Evolutionary conservation across 2,329 filamentous ascomycete species (phyloP), one percentile per base, ranked within the genome.

Genomic region (Colletotrichum melonis): DNA sequence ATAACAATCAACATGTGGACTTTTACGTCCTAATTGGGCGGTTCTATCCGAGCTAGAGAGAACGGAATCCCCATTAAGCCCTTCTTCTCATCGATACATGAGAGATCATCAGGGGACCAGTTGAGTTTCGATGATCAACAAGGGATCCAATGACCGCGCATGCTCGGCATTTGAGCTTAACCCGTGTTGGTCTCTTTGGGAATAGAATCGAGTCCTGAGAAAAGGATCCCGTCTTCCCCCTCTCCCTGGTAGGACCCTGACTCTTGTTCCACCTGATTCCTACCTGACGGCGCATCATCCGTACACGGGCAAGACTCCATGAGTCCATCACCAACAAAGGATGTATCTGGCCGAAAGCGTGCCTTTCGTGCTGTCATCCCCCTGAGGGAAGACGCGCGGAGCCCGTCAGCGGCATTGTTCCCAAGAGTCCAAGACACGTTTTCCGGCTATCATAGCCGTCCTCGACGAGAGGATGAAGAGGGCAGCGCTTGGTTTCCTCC

Each of bases 241-340:
- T n/a, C 19, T 49, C 11, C 52, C 42, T 28, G 46, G 49, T 56
- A 14, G 30, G 38, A 26, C 56, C 42, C 66, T 63, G 19, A 28
- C 24, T 38, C 30, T 49, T 49, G 42, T 52, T 30, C 65, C 59
- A 69, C 66, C 66, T 56, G 70, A 69, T 69, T 49, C 69, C 32
- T 28, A 69, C 66, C 66, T 73, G 69, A 72, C 59, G 69, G 59
- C 65, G n/a, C 30, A 55, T 63, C 46, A 32, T 56, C 59, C 11
- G 26, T n/a, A 49, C 42, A n/a, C 42, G 42, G 19, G 8, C 42
- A 49, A 58, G 54, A 62, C 52, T 58, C 69, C 69, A 58, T 63
- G 59, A 62, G 35, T 63, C 69, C 69, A 58, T 68, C 64, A 52
- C 57, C 46, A 63, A n/a, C 42, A 9, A 22, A 0, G 6, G 16